Base-by-base conservation (phyloP, 768 basidiomycete genomes). In the Phlebiopsis gigantea region DNA sequence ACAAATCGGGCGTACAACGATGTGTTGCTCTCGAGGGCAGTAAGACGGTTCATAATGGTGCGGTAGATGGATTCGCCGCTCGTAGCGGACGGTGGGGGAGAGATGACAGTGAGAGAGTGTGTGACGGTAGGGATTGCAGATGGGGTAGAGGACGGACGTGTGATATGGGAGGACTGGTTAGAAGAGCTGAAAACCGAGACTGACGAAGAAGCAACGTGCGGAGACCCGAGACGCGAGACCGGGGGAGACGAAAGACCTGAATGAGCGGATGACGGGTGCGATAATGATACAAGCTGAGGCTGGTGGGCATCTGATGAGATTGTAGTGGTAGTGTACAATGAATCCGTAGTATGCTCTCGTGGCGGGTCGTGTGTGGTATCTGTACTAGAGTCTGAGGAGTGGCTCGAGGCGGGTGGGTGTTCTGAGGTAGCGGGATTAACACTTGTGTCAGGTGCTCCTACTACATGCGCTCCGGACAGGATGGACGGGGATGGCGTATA, bases 51-150 rank as follows among this genome's bases (percentile, higher is more conserved):
- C 84, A 95, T 95, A 62, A 98, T 99, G 12, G 88, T 91, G 7
- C 93, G 87, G 65, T 97, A 98, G 61, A 99, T 94, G 1, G 93
- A 95, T 68, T 99, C 97, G 22, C 90, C 91, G 12, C 80, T 77
- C 0, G 71, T 62, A 57, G 22, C 53, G 5, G 65, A 53, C 1
- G 68, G 56, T 7, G 61, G 48, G 65, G 65, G 53, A 47, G 66
- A 53, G 25, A 62, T 56, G 60, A 59, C 42, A 62, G 59, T 52
- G 22, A 57, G 58, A 29, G 34, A 59, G 19, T 30, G 62, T 46
- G 54, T 39, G 26, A 39, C n/a, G 30, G 46, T 48, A 24, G 53
- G 15, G 30, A 42, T n/a, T 21, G 45, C 2, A 15, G 53, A 22
- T 28, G 43, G 29, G 1, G 46, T 19, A 3, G 53, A 54, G n/a